Base-by-base conservation (phyloP, 441 rosid species). In the Jatropha podagrica region DNA sequence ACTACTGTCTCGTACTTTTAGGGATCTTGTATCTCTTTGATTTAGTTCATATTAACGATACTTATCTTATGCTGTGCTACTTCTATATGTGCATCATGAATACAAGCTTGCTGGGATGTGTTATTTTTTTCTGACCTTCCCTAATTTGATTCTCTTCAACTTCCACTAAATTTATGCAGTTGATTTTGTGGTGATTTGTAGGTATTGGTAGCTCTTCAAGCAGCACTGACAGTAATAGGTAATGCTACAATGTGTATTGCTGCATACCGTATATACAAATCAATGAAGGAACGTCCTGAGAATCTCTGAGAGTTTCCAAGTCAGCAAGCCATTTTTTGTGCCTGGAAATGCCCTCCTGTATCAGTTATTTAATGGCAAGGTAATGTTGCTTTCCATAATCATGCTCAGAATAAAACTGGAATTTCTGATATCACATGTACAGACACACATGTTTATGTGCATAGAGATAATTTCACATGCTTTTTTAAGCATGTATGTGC, bases 191-290 rank as follows among this genome's bases (percentile, higher is more conserved):
- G 48, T 64, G 70, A 59, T 7, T 32, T 80, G 66, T 65, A 91
- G 94, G 92, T 91, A 51, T 74, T 90, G 87, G 95, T 94, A 59
- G 97, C 91, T 75, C 88, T 91, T 79, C 99, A 93, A 81, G 98
- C 88, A 51, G 97, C 93, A 7, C 67, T 95, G 71, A 95, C 98
- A 8, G 92, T 85, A 27, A 74, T 91, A 20, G 97, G 99, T 59
- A 93, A 93, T 77, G 84, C 85, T 32, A 93, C 99, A 41, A 78
- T 92, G 89, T 90, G 96, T 71, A 74, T 90, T 49, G 98, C 95
- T 66, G 98, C 99, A 72, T 93, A 69, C 81, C 91, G 92, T 66
- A 89, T 93, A 71, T 84, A 82, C 88, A 89, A 85, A 79, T 80
- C 83, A 23, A 65, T 81, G 27, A 83, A 85, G 60, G 82, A 92